Percentiles rank a stretch among this genome's conserved stretches.
These are phyloP conservation scores for Candida jianshihensis DNA, from an alignment of 805 yeast genomes.

Conservation along the genomic window DNA sequence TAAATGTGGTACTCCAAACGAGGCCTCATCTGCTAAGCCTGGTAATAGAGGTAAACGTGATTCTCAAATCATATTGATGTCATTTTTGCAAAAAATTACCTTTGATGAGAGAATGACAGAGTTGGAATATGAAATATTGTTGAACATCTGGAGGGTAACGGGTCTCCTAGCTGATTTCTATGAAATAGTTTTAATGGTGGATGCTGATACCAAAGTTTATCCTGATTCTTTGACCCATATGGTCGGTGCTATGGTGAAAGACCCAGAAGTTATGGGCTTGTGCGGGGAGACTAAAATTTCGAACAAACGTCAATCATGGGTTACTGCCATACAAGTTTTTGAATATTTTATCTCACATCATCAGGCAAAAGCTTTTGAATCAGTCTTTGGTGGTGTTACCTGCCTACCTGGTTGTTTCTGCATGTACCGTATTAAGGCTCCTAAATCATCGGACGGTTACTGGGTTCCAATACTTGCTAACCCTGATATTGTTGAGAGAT, in stretches of 20 bases:
- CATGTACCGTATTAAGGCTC: conserved; percentile 85
- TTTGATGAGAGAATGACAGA: conserved; percentile 94
- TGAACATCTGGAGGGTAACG: conserved; percentile 72
- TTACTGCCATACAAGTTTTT: conserved; percentile 87
- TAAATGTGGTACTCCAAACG: conserved; percentile 84
- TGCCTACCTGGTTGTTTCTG: conserved; percentile 95
- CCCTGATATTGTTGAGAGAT: conserved; percentile 89
- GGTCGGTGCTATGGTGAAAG: conserved; percentile 83
- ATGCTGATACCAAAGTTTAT: conserved; percentile 85
- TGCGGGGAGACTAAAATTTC: conserved; percentile 94
- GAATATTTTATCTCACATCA: conserved; percentile 92
- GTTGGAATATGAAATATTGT: conserved; percentile 72
- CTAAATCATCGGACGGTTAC: conserved; percentile 68
- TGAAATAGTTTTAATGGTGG: conserved; percentile 85
- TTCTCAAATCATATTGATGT: conserved; percentile 86
- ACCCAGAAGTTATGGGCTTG: conserved; percentile 82
- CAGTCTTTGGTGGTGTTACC: conserved; percentile 92
- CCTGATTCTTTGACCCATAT: conserved; percentile 87
- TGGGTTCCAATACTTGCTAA: conserved; percentile 94
- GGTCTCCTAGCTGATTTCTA: conserved; percentile 80
- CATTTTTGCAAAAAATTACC: conserved; percentile 78
- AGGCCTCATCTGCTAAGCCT: conserved; percentile 63
- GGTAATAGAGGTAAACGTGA: conserved; percentile 97
- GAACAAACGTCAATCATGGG: conserved; percentile 80
- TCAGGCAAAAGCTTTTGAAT: conserved; percentile 89